Percentiles rank a stretch among this genome's conserved stretches.
These are phyloP conservation scores for Rhodomyrtus psidioides DNA, from an alignment of 441 rosid species.

Conservation along the genomic window DNA sequence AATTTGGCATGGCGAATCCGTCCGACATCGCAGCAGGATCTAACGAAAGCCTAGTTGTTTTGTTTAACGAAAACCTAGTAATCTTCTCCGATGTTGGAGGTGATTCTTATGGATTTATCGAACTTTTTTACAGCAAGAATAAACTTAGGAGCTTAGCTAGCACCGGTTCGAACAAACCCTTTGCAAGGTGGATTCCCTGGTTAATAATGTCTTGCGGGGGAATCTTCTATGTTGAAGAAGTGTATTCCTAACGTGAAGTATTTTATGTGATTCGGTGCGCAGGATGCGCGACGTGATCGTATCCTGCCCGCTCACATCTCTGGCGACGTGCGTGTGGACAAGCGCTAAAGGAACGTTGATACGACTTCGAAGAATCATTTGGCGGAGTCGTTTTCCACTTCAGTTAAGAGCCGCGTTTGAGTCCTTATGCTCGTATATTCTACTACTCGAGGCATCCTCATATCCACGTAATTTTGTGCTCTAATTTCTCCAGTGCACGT, in stretches of 20 bases:
- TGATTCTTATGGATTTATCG: not conserved
- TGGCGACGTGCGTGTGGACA: accelerated
- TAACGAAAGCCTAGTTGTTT: not conserved
- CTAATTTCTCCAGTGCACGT: not conserved
- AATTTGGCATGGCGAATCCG: not conserved
- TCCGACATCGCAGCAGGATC: not conserved
- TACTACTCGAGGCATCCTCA: not conserved
- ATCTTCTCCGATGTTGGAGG: not conserved
- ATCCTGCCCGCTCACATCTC: not conserved
- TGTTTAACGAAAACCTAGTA: not conserved
- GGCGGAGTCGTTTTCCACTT: not conserved
- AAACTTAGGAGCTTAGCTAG: not conserved
- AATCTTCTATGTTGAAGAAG: not conserved
- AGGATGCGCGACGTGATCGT: not conserved
- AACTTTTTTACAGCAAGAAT: too few species aligned
- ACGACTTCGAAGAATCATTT: not conserved
- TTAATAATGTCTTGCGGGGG: not conserved
- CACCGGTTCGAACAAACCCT: not conserved
- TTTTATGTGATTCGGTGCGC: not conserved
- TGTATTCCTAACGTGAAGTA: not conserved
- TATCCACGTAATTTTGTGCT: not conserved
- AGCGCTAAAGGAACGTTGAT: accelerated
- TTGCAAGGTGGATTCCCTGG: not conserved
- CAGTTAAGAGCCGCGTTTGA: not conserved
- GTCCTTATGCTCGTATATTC: not conserved